Evolutionary conservation across 805 yeast genomes (phyloP), one percentile per base, ranked within the genome.

Genomic region (Phaffomyces opuntiae): DNA sequence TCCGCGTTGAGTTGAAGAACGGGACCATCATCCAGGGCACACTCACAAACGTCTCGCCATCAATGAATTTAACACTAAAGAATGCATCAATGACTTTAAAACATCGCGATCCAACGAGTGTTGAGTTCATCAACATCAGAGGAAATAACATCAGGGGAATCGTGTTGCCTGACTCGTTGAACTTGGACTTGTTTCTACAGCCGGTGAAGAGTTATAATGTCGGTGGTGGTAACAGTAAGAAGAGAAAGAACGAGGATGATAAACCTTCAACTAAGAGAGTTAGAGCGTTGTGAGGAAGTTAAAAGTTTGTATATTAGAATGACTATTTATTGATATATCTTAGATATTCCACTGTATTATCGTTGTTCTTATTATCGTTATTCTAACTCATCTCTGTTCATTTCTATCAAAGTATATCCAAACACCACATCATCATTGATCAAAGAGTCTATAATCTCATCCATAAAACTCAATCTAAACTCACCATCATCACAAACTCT

Each of bases 1-100:
- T 91, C 2, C 89, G 91, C 43, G 85, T 90, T 17, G 98, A 90
- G 62, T 70, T 91, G 58, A 91, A 90, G 63, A 88, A 91, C 64
- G 97, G 97, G 36, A 86, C 91, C 5, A 74, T 87, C 6, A 77
- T 91, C 7, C 78, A 85, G 56, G 98, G 98, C 0, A 86, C 90
- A 13, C 70, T 91, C 25, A 78, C 84, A 36, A 78, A 89, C 7
- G 96, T 93, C 36, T 74, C 96, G 3, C 96, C 96, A 26, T 77
- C 85, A 51, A 90, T 90, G 98, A 90, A 90, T 64, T 80, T 90
- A 39, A 80, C 87, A 5, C 64, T 90, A 50, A 80, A 84, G 55
- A 85, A 84, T 52, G 91, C 87, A 40, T 85, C 82, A 54, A 80
- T 91, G 75, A 80, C 90, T 3, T 74, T 85, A 38, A 78, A 75